A percentile compares a stretch with the other conserved stretches of the same genome.
Evolutionary conservation across 352 stramenopile species (phyloP).

Genomic region (Aphanomyces invadans): DNA sequence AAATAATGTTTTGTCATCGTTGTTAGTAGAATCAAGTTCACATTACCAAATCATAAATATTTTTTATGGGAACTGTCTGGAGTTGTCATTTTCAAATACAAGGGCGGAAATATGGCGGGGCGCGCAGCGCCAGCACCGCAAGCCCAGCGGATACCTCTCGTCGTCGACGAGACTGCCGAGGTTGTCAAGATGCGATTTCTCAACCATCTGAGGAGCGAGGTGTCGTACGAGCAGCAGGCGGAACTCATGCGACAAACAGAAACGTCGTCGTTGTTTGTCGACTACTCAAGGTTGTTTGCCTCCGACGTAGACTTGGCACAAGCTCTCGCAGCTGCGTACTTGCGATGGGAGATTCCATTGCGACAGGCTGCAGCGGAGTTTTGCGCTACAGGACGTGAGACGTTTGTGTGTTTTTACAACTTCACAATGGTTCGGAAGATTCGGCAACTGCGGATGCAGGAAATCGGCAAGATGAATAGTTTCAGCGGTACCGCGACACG

Average conservation of each 20-base stretch:
- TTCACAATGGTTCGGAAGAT: conserved; percentile 69
- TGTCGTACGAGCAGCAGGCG: conserved; percentile 79
- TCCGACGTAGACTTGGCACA: conserved; percentile 74
- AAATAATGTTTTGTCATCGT: neutral
- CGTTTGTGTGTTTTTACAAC: conserved; percentile 88
- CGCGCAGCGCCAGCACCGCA: conserved; percentile 2
- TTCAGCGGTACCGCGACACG: conserved; percentile 96
- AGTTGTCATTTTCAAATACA: neutral
- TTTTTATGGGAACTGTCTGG: neutral
- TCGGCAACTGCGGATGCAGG: conserved; percentile 85
- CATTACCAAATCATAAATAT: neutral
- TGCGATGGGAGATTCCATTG: conserved; percentile 60
- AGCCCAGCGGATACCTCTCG: conserved; percentile 13
- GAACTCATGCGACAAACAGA: conserved; percentile 82
- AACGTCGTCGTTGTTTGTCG: conserved; percentile 82
- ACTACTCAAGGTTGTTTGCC: conserved; percentile 78
- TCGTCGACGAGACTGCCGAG: conserved; percentile 68
- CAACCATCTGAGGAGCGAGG: conserved; percentile 72
- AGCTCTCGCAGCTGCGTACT: conserved; percentile 78
- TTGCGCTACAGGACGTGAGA: conserved; percentile 39
- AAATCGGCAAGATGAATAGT: conserved; percentile 90
- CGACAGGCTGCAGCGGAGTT: conserved; percentile 24
- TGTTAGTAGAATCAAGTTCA: neutral
- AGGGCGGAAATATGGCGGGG: conserved; percentile 10
- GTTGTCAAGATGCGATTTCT: conserved; percentile 77